Base-by-base conservation (phyloP, 202 grass and related monocot species). In the Tripidium arundinaceum region DNA sequence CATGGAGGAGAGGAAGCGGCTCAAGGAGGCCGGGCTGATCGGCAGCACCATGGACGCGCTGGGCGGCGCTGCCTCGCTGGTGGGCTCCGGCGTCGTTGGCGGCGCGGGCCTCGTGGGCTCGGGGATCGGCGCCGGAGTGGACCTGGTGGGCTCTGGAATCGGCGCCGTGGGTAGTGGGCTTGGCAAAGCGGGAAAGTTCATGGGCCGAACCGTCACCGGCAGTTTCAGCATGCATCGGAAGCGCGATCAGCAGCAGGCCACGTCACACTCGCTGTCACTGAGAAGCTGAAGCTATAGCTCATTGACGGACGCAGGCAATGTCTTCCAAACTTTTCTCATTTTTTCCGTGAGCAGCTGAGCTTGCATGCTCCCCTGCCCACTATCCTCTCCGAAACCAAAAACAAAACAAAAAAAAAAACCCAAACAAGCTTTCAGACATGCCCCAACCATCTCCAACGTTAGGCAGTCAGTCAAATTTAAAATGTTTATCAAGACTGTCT, bases 111-210 rank as follows among this genome's bases (percentile, higher is more conserved):
- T 50, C 6, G 47, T 50, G 5, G 47, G 47, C 47, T 2, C 16
- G 16, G 47, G 46, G 5, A 47, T 16, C 39, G 70, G 46, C 9
- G 11, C 47, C 19, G 71, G n/a, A n/a, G n/a, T n/a, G n/a, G n/a
- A n/a, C n/a, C n/a, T n/a, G n/a, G n/a, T n/a, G n/a, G n/a, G n/a
- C n/a, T n/a, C n/a, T n/a, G n/a, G n/a, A n/a, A n/a, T n/a, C n/a
- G n/a, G n/a, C n/a, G n/a, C n/a, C n/a, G n/a, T 57, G 25, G 68
- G 68, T 18, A 70, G 40, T 70, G 67, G 67, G 41, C 70, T 74
- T 55, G 70, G 70, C 29, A 74, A 47, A 47, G 68, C 64, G 16
- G 34, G 34, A 12, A 42, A 71, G 6, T 19, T 47, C 24, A 27
- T 49, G 68, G 68, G 68, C 68, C 68, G 68, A 71, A 71, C 68